Percentiles rank a stretch among this genome's conserved stretches.
phyloP scores from a whole-genome alignment of 768 basidiomycete genomes.

The Tricholoma sp. region DNA sequence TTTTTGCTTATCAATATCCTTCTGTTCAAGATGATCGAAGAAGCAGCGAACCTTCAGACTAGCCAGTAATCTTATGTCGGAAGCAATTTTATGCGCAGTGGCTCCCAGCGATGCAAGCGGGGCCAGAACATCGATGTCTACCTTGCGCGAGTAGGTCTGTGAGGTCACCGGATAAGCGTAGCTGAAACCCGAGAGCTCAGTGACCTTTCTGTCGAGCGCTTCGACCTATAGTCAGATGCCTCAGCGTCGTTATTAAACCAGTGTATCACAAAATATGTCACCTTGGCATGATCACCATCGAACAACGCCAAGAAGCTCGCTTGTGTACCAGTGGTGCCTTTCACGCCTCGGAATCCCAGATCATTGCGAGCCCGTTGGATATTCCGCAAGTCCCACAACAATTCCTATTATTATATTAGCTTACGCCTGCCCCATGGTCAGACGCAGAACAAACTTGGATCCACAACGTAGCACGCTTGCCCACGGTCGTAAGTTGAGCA shows the following conservation, averaged over 20 bases:
- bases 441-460: constrained; percentile 59
- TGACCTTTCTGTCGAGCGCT: constrained; percentile 82
- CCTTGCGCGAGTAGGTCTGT: constrained; percentile 97
- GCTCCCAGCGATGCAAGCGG: constrained; percentile 89
- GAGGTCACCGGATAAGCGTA: constrained; percentile 98
- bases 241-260: not conserved
- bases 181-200: constrained; percentile 84
- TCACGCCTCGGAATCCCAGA: constrained; percentile 95
- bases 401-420: constrained; percentile 50
- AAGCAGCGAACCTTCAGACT: constrained; percentile 67
- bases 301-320: constrained; percentile 93
- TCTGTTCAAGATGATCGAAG: not conserved
- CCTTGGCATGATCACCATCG: constrained; percentile 93
- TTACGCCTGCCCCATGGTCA: not conserved
- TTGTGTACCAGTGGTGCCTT: constrained; percentile 99
- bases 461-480: constrained; percentile 95
- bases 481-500: constrained; percentile 96
- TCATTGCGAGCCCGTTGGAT: constrained; percentile 86
- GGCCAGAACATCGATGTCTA: constrained; percentile 88
- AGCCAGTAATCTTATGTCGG: constrained; percentile 89
- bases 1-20: not conserved
- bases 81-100: constrained; percentile 97
- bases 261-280: constrained; percentile 16
- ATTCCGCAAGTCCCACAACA: constrained; percentile 95
- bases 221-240: constrained; percentile 54